phyloP scores from a whole-genome alignment of 108 stramenopile species.

The Nannochloropsis salina region DNA sequence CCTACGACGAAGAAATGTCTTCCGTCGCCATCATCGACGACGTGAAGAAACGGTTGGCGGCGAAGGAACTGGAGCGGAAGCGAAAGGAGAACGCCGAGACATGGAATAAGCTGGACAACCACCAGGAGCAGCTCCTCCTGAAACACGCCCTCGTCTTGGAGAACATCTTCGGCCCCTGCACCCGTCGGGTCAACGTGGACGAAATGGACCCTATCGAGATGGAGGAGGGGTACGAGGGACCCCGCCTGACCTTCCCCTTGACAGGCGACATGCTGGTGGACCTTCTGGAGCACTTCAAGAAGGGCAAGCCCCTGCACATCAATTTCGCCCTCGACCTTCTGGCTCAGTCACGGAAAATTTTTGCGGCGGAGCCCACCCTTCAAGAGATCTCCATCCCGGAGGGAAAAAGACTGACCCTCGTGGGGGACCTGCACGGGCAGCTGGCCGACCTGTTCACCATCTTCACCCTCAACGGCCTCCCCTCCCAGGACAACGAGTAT shows the following conservation, averaged over 20 bases:
- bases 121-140: slow-evolving; percentile 48
- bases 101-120: slow-evolving; percentile 49
- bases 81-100: slow-evolving; percentile 16
- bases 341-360: slow-evolving; percentile 27
- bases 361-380: slow-evolving; percentile 41
- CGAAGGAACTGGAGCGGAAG: not conserved
- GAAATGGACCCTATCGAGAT: slow-evolving; percentile 38
- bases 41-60: not conserved
- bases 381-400: slow-evolving; percentile 41
- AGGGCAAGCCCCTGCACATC: slow-evolving; percentile 42
- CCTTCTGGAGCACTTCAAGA: slow-evolving; percentile 55
- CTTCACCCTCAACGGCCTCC: slow-evolving; percentile 59
- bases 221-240: slow-evolving; percentile 35
- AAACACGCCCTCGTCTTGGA: slow-evolving; percentile 45
- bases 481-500: slow-evolving; percentile 51
- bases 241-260: slow-evolving; percentile 48
- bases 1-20: not conserved
- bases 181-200: slow-evolving; percentile 38
- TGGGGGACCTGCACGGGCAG: slow-evolving; percentile 64
- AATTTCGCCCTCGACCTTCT: slow-evolving; percentile 53
- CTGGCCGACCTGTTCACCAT: slow-evolving; percentile 59
- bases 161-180: slow-evolving; percentile 37
- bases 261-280: slow-evolving; percentile 42
- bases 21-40: not conserved
- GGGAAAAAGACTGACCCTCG: slow-evolving; percentile 50